Evolutionary conservation across 169 alveolate species (phyloP), one percentile per base, ranked within the genome.

Genomic region (Plasmodium gonderi): DNA sequence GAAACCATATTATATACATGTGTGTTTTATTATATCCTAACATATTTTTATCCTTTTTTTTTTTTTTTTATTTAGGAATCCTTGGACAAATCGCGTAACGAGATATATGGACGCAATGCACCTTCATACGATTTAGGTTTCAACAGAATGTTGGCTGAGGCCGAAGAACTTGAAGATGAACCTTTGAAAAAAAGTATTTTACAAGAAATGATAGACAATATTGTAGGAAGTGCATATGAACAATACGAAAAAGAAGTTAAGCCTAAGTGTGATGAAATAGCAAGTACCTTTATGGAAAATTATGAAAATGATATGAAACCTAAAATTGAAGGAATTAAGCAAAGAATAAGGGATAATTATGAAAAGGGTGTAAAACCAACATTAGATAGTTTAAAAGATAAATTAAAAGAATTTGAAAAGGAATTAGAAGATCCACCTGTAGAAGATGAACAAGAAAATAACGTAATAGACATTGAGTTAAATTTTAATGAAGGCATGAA

Each of bases 111-210:
- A 60, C 26, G 26, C 72, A 17, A 60, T 20, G 33, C 40, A 8
- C 36, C 72, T 8, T 60, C 51, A 33, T 75, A 20, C 12, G 81
- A 75, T 20, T 40, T 49, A 75, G 26, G 4, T 7, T 38, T 31
- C 31, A 38, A 75, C 65, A 75, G 81, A 75, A 36, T 75, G 36
- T 75, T 75, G 29, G 81, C 81, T 40, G 81, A 75, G 31, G 29
- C 81, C 23, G 36, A 38, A 44, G 51, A 75, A 17, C 40, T 36
- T 75, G 68, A 75, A 75, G 64, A 33, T 6, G 54, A 26, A 75
- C 51, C 65, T 14, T 1, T n/a, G 40, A 2, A 75, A 7, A 75
- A 75, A 40, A 75, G 14, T 29, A 6, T 12, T 1, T 42, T 75
- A 11, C 26, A 75, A 75, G 81, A 42, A 36, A 20, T 75, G 64